Evolutionary conservation across 192 early-diverging fungal species (phyloP).

Genomic region (Coemansia sp.): DNA sequence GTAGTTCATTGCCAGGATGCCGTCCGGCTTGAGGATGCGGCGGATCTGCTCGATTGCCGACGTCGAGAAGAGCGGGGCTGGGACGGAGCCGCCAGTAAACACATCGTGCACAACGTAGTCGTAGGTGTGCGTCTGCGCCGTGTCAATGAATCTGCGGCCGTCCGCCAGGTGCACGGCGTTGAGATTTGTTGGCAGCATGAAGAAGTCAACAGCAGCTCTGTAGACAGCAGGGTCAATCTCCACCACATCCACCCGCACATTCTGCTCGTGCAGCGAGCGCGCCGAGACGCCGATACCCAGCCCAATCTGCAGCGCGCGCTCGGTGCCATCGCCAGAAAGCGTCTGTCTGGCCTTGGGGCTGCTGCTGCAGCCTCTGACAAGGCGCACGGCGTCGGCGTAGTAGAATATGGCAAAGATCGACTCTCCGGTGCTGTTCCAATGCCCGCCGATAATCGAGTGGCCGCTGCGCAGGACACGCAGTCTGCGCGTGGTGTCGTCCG

Average conservation of each 20-base stretch:
- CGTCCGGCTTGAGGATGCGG: constrained; percentile 70
- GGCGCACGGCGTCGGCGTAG: constrained; percentile 73
- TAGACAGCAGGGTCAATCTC: constrained; percentile 82
- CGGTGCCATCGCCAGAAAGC: constrained; percentile 20
- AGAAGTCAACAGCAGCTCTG: constrained; percentile 66
- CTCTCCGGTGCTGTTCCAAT: constrained; percentile 64
- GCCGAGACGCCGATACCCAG: constrained; percentile 82
- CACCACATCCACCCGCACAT: constrained; percentile 73
- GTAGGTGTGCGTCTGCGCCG: constrained; percentile 57
- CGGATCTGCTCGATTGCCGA: constrained; percentile 67
- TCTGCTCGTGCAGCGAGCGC: constrained; percentile 60
- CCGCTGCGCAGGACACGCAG: constrained; percentile 80
- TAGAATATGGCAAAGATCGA: constrained; percentile 84
- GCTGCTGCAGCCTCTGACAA: constrained; percentile 32
- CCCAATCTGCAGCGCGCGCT: constrained; percentile 63
- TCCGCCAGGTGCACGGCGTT: constrained; percentile 67
- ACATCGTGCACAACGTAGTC: constrained; percentile 91
- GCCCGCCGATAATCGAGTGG: constrained; percentile 87
- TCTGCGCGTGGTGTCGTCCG: constrained; percentile 56
- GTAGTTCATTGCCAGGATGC: constrained; percentile 86
- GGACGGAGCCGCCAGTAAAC: constrained; percentile 87
- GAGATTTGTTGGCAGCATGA: constrained; percentile 59
- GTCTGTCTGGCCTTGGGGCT: constrained; percentile 16
- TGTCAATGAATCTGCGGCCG: constrained; percentile 73
- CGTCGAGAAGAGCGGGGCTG: constrained; percentile 68